These are phyloP conservation scores for Podospora anserina DNA, from an alignment of 495 filamentous ascomycete genomes.

Conservation along the genomic window DNA sequence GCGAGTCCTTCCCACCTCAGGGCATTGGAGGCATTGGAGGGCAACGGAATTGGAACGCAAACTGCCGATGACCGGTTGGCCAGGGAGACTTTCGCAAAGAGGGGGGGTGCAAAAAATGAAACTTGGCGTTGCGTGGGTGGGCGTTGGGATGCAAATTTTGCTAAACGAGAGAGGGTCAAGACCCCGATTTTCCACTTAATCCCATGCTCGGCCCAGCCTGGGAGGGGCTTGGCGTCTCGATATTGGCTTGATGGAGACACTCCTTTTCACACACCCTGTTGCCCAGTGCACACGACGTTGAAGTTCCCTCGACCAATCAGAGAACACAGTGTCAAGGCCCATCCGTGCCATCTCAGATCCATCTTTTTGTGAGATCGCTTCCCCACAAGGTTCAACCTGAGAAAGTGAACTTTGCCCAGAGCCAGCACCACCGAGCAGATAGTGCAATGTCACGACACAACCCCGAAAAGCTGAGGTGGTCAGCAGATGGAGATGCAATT, in stretches of 20 bases:
- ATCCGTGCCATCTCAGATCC: background rate
- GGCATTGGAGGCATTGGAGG: too few species aligned
- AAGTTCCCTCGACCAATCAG: background rate
- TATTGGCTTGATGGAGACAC: too few species aligned
- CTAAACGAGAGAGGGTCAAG: background rate
- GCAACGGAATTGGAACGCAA: background rate
- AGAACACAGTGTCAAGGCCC: background rate
- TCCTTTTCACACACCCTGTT: too few species aligned
- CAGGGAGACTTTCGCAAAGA: background rate
- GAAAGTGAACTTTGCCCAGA: background rate
- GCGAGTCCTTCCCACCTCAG: background rate
- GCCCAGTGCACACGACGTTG: too few species aligned
- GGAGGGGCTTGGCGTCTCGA: too few species aligned
- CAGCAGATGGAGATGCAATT: background rate
- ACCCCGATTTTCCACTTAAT: background rate
- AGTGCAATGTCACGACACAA: background rate
- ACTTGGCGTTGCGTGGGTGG: background rate
- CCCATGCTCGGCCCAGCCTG: background rate
- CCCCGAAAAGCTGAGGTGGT: background rate
- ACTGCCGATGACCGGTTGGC: background rate
- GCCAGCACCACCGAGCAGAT: too few species aligned
- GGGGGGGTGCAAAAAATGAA: too few species aligned
- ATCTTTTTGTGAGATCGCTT: background rate
- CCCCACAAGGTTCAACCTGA: background rate
- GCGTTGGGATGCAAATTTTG: background rate